Conservation (phyloP, 306 rosid species). For the Biancaea sappan region DNA sequence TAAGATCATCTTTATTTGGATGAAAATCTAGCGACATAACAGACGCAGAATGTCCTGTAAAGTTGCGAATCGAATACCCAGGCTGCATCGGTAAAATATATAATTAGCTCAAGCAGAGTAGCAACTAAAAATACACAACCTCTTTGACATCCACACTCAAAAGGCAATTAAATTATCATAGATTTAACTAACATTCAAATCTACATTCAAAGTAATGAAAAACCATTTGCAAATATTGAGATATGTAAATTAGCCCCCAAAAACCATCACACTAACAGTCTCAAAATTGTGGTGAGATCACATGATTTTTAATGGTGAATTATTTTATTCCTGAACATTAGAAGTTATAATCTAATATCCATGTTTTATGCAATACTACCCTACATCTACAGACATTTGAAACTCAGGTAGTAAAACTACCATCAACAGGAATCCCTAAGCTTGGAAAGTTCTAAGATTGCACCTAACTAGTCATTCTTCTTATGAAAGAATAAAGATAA, state of each 20-base stretch:
- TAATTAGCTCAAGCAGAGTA: slow-evolving; percentile 25
- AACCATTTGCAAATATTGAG: neutral
- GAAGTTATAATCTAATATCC: neutral
- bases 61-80: slow-evolving; percentile 84
- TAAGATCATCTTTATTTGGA: slow-evolving; percentile 86
- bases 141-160: slow-evolving; percentile 2
- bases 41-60: slow-evolving; percentile 76
- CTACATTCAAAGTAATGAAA: neutral
- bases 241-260: neutral
- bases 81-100: slow-evolving; percentile 58
- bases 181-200: neutral
- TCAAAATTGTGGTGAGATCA: neutral
- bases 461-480: neutral
- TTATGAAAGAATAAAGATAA: slow-evolving; percentile 6
- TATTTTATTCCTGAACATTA: neutral
- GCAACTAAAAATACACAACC: slow-evolving; percentile 9
- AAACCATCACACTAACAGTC: neutral
- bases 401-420: neutral
- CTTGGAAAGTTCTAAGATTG: slow-evolving; percentile 6
- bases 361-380: neutral
- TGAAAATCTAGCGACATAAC: slow-evolving; percentile 97
- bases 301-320: neutral
- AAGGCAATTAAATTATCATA: slow-evolving; percentile 25
- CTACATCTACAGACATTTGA: neutral
- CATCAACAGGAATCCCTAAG: neutral